A percentile compares a stretch with the other conserved stretches of the same genome.
phyloP scores from a whole-genome alignment of 2,329 filamentous ascomycete genomes.

The Neurospora crassa region DNA sequence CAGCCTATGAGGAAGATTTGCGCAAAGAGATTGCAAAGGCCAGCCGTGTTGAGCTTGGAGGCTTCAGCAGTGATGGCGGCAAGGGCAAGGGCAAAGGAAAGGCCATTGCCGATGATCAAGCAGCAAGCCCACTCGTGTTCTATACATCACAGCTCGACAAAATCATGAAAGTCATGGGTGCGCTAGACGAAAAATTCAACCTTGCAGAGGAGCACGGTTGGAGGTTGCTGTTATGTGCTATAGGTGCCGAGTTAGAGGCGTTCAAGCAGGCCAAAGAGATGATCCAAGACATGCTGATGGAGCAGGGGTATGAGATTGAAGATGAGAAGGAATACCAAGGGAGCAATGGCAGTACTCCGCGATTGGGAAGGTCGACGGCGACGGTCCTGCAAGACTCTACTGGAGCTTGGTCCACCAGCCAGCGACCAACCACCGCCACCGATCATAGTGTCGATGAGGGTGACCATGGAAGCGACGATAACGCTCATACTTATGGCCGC shows the following conservation, averaged over 20 bases:
- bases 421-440: background rate
- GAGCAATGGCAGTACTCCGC: conserved; percentile 12
- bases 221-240: conserved; percentile 66
- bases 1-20: conserved; percentile 55
- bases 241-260: conserved; percentile 49
- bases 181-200: conserved; percentile 44
- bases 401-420: background rate
- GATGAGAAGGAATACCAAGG: conserved; percentile 6
- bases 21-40: conserved; percentile 39
- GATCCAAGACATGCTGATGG: conserved; percentile 21
- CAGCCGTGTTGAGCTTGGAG: conserved; percentile 5
- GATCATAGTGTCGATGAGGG: conserved; percentile 1
- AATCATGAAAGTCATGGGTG: conserved; percentile 46
- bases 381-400: conserved; percentile 1
- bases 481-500: conserved; percentile 8
- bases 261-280: conserved; percentile 24
- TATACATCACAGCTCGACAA: conserved; percentile 36
- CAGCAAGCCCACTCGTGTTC: conserved; percentile 19
- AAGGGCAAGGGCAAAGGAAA: conserved; percentile 27
- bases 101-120: conserved; percentile 24
- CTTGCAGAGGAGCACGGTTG: conserved; percentile 53
- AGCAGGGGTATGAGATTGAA: conserved; percentile 6
- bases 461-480: conserved; percentile 18
- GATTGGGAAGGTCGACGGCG: conserved; percentile 11
- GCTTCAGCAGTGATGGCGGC: conserved; percentile 13